Evolutionary conservation across 352 stramenopile genomes (phyloP).

Genomic region (Globisporangium spiculum): DNA sequence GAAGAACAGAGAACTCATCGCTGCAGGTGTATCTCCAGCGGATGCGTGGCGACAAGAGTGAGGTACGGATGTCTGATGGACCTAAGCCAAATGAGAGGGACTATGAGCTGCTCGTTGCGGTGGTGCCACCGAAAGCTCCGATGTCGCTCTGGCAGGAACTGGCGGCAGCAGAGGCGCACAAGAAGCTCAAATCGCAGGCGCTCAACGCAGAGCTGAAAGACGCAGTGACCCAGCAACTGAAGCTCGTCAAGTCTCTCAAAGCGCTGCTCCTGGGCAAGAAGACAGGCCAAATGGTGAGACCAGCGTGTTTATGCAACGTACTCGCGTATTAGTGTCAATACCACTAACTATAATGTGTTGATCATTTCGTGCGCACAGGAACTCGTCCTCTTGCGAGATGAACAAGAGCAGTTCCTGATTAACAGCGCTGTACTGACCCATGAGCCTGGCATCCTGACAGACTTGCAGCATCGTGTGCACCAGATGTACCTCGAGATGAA

Average conservation of each 20-base stretch:
- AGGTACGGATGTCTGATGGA: no score
- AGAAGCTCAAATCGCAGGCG: slow-evolving; percentile 33
- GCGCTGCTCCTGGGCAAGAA: slow-evolving; percentile 28
- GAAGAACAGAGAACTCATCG: neutral
- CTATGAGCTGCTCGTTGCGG: slow-evolving; percentile 3
- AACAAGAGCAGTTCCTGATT: slow-evolving; percentile 6
- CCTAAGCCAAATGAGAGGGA: no score
- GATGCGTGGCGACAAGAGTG: neutral
- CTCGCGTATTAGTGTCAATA: no score
- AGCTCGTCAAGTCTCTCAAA: slow-evolving; percentile 38
- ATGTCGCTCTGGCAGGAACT: slow-evolving; percentile 37
- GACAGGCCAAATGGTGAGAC: slow-evolving; percentile 22
- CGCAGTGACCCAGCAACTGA: slow-evolving; percentile 37
- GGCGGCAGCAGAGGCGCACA: slow-evolving; percentile 33
- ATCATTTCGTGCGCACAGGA: neutral
- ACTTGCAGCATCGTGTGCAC: neutral
- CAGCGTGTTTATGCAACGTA: neutral
- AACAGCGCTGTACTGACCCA: neutral
- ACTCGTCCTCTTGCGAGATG: slow-evolving; percentile 4
- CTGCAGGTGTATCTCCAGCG: slow-evolving; percentile 1
- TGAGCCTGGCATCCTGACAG: neutral
- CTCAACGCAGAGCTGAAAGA: slow-evolving; percentile 44
- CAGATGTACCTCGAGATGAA: neutral
- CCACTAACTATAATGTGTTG: neutral
- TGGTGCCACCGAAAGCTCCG: slow-evolving; percentile 2